These are phyloP conservation scores for Chlorella sorokiniana DNA, from an alignment of 139 green algal species.

Conservation along the genomic window DNA sequence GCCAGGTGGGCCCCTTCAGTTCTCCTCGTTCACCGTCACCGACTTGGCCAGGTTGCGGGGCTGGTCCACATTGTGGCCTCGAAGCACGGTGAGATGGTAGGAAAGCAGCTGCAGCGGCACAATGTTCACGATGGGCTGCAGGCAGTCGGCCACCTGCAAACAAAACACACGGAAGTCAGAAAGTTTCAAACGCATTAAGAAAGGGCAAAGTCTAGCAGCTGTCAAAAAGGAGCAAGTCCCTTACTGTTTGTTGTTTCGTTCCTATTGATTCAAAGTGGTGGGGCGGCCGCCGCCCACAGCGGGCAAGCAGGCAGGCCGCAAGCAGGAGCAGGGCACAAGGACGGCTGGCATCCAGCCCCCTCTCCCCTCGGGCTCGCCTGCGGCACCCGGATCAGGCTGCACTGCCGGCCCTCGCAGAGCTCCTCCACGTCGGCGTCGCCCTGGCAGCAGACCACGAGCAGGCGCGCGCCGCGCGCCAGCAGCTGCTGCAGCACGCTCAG, in stretches of 20 bases:
- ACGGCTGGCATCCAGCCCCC: too few species aligned
- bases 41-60: constrained; percentile 46
- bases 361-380: too few species aligned
- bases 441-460: constrained; percentile 88
- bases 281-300: too few species aligned
- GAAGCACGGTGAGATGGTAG: constrained; percentile 92
- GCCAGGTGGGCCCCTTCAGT: too few species aligned
- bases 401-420: constrained; percentile 46
- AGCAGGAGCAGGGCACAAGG: too few species aligned
- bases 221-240: too few species aligned
- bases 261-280: too few species aligned
- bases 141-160: constrained; percentile 62
- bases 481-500: constrained; percentile 92
- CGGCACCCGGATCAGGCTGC: constrained; percentile 57
- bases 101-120: constrained; percentile 93
- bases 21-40: constrained; percentile 80
- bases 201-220: too few species aligned
- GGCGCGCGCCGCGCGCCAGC: constrained; percentile 69
- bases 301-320: too few species aligned
- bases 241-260: too few species aligned
- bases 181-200: too few species aligned
- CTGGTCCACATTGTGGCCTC: constrained; percentile 95
- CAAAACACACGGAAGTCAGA: too few species aligned
- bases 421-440: constrained; percentile 47
- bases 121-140: constrained; percentile 97